Evolutionary conservation across 1,284 basidiomycete species (phyloP), one percentile per base, ranked within the genome.

Genomic region (Amylostereum areolatum): DNA sequence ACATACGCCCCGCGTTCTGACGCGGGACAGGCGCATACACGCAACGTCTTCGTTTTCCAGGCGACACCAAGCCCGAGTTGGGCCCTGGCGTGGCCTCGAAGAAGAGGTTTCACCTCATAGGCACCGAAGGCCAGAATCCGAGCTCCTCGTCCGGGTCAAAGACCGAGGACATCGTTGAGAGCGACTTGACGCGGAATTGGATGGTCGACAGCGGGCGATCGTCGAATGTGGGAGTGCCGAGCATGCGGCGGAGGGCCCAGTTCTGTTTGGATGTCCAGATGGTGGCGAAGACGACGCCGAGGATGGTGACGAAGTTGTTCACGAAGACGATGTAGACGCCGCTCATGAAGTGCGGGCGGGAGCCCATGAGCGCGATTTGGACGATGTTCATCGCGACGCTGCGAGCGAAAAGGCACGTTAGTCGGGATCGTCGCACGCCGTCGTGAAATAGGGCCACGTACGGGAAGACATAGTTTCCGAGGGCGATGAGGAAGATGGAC

Each of bases 211-310:
- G 40, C 2, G 52, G 51, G 8, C 43, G 52, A 1, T n/a, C 36
- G 8, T 54, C 53, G 29, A 42, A 43, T 11, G 27, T 30, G 28
- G 46, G 51, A 9, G 51, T 46, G 28, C 53, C 52, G 36, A 46
- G 41, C 51, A 53, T 52, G 39, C 42, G 43, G 33, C 53, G 52
- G 10, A 46, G 11, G n/a, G 53, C 45, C 55, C 55, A 56, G 50
- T 55, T 56, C 43, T 55, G 48, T 41, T 49, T 55, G 30, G 55
- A 60, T 2, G 65, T 62, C 68, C 68, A 70, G 36, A 70, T 58
- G 0, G 69, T 70, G 32, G 66, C 68, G 42, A 71, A 66, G 25
- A 70, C 62, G 7, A 69, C 62, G 3, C 68, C 67, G 28, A 70
- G 55, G 45, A 70, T 70, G 33, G 60, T 59, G 44, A 69, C 51